Percentiles rank a stretch among this genome's conserved stretches.
These are phyloP conservation scores for Neurospora sp. DNA, from an alignment of 495 filamentous ascomycete species.

Conservation along the genomic window DNA sequence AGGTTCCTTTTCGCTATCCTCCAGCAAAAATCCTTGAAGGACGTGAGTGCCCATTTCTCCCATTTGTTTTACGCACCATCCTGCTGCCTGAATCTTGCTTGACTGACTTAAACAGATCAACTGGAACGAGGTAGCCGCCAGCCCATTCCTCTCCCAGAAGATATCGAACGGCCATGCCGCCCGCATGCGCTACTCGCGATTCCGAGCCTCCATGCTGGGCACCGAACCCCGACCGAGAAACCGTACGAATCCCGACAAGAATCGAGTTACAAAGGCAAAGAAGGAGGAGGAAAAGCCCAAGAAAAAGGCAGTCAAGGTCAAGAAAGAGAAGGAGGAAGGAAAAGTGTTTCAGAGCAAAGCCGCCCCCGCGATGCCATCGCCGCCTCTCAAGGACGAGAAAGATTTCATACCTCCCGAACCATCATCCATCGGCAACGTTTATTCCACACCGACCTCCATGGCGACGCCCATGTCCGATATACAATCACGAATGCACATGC, in stretches of 20 bases:
- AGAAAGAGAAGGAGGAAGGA: conserved; percentile 25
- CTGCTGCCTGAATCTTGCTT: neutral
- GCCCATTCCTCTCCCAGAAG: conserved; percentile 39
- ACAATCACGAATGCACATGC: conserved; percentile 16
- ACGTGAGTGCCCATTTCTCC: conserved; percentile 36
- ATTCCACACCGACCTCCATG: neutral
- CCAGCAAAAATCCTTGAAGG: conserved; percentile 64
- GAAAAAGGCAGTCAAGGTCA: conserved; percentile 4
- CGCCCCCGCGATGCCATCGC: neutral
- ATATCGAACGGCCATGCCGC: conserved; percentile 76
- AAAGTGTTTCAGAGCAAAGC: neutral
- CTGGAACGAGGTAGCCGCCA: conserved; percentile 58
- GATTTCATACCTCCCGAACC: neutral
- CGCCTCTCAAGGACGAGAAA: neutral
- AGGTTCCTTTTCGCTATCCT: conserved; percentile 68
- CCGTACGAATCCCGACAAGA: conserved; percentile 24
- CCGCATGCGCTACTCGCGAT: conserved; percentile 70
- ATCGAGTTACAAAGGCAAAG: conserved; percentile 31
- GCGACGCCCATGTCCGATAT: conserved; percentile 8
- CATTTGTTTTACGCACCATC: neutral
- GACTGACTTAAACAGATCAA: conserved; percentile 45
- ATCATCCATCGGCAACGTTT: conserved; percentile 7
- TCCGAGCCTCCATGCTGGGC: conserved; percentile 37
- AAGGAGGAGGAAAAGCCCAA: conserved; percentile 14
- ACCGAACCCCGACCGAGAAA: conserved; percentile 32